These are phyloP conservation scores for Colletotrichum phormii DNA, from an alignment of 2,329 filamentous ascomycete species.

Conservation along the genomic window DNA sequence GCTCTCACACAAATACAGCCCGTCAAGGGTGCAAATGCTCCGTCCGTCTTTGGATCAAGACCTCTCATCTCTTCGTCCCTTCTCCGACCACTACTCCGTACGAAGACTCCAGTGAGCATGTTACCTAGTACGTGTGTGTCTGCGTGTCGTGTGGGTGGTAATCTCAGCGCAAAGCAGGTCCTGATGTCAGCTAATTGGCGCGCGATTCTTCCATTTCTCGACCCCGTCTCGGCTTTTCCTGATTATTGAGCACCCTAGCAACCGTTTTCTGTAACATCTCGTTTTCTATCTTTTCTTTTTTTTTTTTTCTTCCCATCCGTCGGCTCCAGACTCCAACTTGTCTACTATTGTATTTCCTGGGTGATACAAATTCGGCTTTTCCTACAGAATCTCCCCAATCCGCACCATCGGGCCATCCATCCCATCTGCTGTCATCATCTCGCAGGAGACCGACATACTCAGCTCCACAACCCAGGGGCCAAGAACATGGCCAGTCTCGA, in stretches of 20 bases:
- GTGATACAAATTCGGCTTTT: slow-evolving; percentile 22
- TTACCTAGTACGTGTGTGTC: slow-evolving; percentile 16
- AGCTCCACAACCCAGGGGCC: background rate
- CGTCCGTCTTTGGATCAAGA: background rate
- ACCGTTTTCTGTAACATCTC: slow-evolving; percentile 35
- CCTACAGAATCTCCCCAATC: slow-evolving; percentile 30
- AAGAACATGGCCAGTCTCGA: background rate
- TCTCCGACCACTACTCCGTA: background rate
- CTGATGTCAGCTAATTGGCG: slow-evolving; percentile 35
- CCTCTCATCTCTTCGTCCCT: background rate
- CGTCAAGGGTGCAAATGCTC: background rate
- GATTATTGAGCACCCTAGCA: slow-evolving; percentile 25
- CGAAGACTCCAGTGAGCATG: slow-evolving; percentile 9
- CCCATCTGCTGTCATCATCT: slow-evolving; percentile 6
- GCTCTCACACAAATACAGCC: background rate
- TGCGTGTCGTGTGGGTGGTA: slow-evolving; percentile 34
- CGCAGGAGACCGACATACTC: slow-evolving; percentile 12
- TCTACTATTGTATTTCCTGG: background rate
- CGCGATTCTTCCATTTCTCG: slow-evolving; percentile 22
- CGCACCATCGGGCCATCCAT: slow-evolving; percentile 11
- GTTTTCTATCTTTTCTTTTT: slow-evolving; percentile 30
- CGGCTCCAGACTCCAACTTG: background rate
- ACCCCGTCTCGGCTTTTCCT: slow-evolving; percentile 14
- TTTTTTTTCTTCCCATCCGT: slow-evolving; percentile 19
- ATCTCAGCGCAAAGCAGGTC: slow-evolving; percentile 35